Evolutionary conservation across 768 basidiomycete species (phyloP).

Genomic region (Trametes cubensis): DNA sequence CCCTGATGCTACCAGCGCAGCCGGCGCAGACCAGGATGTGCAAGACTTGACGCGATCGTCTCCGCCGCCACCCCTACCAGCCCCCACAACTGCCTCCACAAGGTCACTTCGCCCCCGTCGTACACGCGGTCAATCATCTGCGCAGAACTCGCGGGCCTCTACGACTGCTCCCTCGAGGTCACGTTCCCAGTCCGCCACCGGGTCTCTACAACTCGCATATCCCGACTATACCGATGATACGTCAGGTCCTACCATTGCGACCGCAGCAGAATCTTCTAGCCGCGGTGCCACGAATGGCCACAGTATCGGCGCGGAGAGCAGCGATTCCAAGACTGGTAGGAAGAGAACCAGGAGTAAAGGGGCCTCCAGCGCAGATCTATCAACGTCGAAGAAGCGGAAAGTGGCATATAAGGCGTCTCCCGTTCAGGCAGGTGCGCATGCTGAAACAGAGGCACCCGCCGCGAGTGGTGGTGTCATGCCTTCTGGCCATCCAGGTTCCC

Average conservation of each 20-base stretch:
- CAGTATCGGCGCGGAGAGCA: not conserved
- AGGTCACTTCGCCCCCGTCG: constrained; percentile 17
- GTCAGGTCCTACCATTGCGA: not conserved
- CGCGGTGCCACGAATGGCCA: too few relatives aligned
- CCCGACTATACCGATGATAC: not conserved
- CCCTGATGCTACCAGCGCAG: not conserved
- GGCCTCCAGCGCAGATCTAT: not conserved
- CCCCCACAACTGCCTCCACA: constrained; percentile 7
- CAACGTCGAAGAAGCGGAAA: not conserved
- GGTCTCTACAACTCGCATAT: not conserved
- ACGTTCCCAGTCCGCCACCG: constrained; percentile 7
- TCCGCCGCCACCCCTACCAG: constrained; percentile 1
- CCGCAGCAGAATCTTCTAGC: not conserved
- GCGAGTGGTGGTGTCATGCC: too few relatives aligned
- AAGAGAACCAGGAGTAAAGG: not conserved
- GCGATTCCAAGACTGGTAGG: not conserved
- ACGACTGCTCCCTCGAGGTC: constrained; percentile 8
- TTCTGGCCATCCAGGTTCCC: too few relatives aligned
- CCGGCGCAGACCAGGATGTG: not conserved
- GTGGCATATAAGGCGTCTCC: not conserved
- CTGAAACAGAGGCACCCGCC: too few relatives aligned
- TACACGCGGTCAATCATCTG: not conserved
- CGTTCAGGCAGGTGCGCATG: too few relatives aligned
- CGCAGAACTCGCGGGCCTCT: constrained; percentile 8
- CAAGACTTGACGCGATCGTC: constrained; percentile 7